Evolutionary conservation across 2,329 filamentous ascomycete genomes (phyloP), one percentile per base, ranked within the genome.

Genomic region (Xylariomycetidae sp.): DNA sequence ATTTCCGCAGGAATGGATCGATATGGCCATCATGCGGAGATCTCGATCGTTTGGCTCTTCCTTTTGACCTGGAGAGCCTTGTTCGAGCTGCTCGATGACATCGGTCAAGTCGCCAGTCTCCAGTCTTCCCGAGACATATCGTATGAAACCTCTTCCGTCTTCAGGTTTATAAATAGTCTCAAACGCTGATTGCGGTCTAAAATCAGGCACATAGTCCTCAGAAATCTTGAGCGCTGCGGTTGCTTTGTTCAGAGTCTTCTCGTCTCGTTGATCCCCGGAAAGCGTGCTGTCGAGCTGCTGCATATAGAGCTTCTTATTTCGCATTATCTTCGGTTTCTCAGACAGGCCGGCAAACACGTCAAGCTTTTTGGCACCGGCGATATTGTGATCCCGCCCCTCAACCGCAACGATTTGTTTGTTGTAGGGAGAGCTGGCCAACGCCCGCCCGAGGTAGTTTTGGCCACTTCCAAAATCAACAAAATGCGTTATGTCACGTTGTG

Each of bases 1-100:
- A 48, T 98, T 97, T 17, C 92, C 92, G 56, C 92, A 98, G 1
- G 90, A 97, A 59, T 98, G 92, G 13, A 98, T 86, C 0, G 92
- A 97, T 18, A 97, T 82, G 12, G 90, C 85, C 82, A 96, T 88
- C 23, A 94, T 68, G 8, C 63, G 64, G 40, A 70, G 65, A 11
- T 69, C 61, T 13, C 57, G 45, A 12, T 34, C 36, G 16, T 31
- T 36, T 2, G 54, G 51, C 6, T 50, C 32, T 41, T 62, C 51
- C n/a, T n/a, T n/a, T n/a, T n/a, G n/a, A n/a, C n/a, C n/a, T n/a
- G n/a, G n/a, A n/a, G n/a, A n/a, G n/a, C n/a, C n/a, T n/a, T n/a
- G n/a, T 36, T 65, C 38, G 15, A 57, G 33, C 32, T 55, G 44
- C 18, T 34, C 40, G 30, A 57, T 43, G 17, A 57, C 51, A 33